Conservation (phyloP, 371 early-diverging fungal genomes). For the Mucor velutinosus region DNA sequence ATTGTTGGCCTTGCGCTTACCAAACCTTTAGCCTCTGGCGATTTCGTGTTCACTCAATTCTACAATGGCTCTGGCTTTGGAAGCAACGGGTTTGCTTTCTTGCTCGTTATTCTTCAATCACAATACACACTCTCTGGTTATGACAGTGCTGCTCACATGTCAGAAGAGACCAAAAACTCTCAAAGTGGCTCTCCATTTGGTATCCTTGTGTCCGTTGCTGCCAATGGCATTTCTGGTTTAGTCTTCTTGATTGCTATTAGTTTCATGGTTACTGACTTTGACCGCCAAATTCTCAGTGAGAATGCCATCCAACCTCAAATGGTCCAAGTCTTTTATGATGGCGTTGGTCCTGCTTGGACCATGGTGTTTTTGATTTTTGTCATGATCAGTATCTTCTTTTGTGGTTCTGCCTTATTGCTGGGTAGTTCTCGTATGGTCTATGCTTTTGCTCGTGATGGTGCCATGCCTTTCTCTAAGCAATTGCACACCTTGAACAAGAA, state of each 20-base stretch:
- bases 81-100: slow-evolving; percentile 51
- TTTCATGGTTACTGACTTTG: slow-evolving; percentile 59
- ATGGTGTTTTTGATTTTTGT: slow-evolving; percentile 61
- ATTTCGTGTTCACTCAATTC: slow-evolving; percentile 51
- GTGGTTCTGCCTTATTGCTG: slow-evolving; percentile 54
- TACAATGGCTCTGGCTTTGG: slow-evolving; percentile 58
- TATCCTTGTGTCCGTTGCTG: slow-evolving; percentile 62
- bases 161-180: slow-evolving; percentile 74
- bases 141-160: slow-evolving; percentile 75
- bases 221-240: slow-evolving; percentile 60
- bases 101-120: slow-evolving; percentile 59
- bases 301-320: slow-evolving; percentile 57
- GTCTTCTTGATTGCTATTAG: slow-evolving; percentile 57
- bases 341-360: slow-evolving; percentile 56
- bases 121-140: slow-evolving; percentile 74
- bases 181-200: slow-evolving; percentile 60
- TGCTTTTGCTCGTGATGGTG: slow-evolving; percentile 78
- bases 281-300: slow-evolving; percentile 40
- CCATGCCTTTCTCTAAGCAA: slow-evolving; percentile 47
- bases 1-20: slow-evolving; percentile 54
- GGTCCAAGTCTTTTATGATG: slow-evolving; percentile 67
- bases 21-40: slow-evolving; percentile 36
- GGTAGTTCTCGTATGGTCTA: slow-evolving; percentile 75
- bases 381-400: slow-evolving; percentile 59
- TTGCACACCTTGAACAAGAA: slow-evolving; percentile 33